Evolutionary conservation across 2,329 filamentous ascomycete species (phyloP).

Genomic region (Claviceps sp.): DNA sequence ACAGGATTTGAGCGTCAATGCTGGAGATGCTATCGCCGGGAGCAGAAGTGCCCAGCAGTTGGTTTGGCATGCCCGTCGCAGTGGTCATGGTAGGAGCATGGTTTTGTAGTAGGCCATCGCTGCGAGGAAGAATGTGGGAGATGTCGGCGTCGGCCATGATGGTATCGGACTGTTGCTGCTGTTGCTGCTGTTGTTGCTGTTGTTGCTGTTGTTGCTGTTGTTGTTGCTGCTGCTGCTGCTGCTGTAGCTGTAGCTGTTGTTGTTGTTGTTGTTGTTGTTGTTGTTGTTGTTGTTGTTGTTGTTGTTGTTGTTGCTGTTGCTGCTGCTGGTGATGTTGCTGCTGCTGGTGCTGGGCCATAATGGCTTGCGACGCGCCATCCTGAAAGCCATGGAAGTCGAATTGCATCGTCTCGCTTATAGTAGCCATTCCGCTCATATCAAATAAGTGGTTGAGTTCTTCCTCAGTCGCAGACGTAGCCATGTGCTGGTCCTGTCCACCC

Average conservation of each 20-base stretch:
- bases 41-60: slow-evolving; percentile 25
- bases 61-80: slow-evolving; percentile 30
- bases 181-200: slow-evolving; percentile 1
- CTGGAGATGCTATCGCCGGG: slow-evolving; percentile 41
- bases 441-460: slow-evolving; percentile 54
- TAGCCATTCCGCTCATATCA: slow-evolving; percentile 43
- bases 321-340: slow-evolving; percentile 3
- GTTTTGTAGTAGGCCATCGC: slow-evolving; percentile 25
- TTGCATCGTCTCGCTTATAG: slow-evolving; percentile 37
- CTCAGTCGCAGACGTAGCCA: slow-evolving; percentile 32
- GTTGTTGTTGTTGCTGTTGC: slow-evolving; percentile 14
- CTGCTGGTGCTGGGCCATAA: slow-evolving; percentile 18
- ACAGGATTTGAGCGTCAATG: slow-evolving; percentile 53
- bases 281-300: not conserved
- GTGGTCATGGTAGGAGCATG: slow-evolving; percentile 35
- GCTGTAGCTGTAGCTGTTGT: slow-evolving; percentile 9
- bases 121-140: slow-evolving; percentile 17
- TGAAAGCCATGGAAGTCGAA: slow-evolving; percentile 49
- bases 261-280: slow-evolving; percentile 12
- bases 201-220: slow-evolving; percentile 1
- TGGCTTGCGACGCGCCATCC: slow-evolving; percentile 20
- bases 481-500: slow-evolving; percentile 42
- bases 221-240: slow-evolving; percentile 14
- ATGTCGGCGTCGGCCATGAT: slow-evolving; percentile 22
- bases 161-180: slow-evolving; percentile 19